These are phyloP conservation scores for Rusavskia elegans DNA, from an alignment of 495 filamentous ascomycete species.

Conservation along the genomic window DNA sequence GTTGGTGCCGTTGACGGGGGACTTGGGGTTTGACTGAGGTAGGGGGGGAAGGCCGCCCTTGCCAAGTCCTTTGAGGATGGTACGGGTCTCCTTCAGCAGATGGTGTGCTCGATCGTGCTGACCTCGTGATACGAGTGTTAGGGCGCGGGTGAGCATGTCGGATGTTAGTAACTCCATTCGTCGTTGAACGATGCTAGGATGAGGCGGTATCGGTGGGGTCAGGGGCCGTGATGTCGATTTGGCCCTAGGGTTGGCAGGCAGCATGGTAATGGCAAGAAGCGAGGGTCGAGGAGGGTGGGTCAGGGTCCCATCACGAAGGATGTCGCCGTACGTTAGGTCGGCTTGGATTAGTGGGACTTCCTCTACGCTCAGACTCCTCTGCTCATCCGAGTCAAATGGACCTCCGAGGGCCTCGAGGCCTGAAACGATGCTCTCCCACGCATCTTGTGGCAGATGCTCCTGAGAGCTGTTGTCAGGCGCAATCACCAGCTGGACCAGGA, in stretches of 20 bases:
- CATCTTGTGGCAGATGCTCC: slow-evolving; percentile 78
- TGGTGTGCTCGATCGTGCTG: slow-evolving; percentile 91
- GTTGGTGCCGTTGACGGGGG: slow-evolving; percentile 19
- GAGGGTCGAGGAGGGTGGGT: slow-evolving; percentile 80
- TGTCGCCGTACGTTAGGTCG: slow-evolving; percentile 84
- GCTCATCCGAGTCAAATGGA: slow-evolving; percentile 72
- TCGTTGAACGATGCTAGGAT: slow-evolving; percentile 88
- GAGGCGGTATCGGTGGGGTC: slow-evolving; percentile 84
- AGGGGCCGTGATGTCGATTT: slow-evolving; percentile 41
- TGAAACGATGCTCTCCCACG: slow-evolving; percentile 94
- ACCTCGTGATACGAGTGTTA: slow-evolving; percentile 79
- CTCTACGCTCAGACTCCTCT: slow-evolving; percentile 71
- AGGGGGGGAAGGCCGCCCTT: slow-evolving; percentile 94
- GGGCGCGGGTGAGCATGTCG: slow-evolving; percentile 88
- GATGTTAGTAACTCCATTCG: slow-evolving; percentile 97
- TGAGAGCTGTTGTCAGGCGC: slow-evolving; percentile 74
- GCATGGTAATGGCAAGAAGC: slow-evolving; percentile 93
- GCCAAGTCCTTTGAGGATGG: slow-evolving; percentile 87
- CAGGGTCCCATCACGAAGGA: slow-evolving; percentile 78
- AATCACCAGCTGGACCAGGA: slow-evolving; percentile 90
- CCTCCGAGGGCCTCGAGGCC: slow-evolving; percentile 92
- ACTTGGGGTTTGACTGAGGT: slow-evolving; percentile 33
- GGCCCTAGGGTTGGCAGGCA: slow-evolving; percentile 52
- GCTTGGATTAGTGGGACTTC: slow-evolving; percentile 94
- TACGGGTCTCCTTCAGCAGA: slow-evolving; percentile 78